Evolutionary conservation across 1,284 basidiomycete genomes (phyloP).

Genomic region (Neotropicomus parvogracilis): DNA sequence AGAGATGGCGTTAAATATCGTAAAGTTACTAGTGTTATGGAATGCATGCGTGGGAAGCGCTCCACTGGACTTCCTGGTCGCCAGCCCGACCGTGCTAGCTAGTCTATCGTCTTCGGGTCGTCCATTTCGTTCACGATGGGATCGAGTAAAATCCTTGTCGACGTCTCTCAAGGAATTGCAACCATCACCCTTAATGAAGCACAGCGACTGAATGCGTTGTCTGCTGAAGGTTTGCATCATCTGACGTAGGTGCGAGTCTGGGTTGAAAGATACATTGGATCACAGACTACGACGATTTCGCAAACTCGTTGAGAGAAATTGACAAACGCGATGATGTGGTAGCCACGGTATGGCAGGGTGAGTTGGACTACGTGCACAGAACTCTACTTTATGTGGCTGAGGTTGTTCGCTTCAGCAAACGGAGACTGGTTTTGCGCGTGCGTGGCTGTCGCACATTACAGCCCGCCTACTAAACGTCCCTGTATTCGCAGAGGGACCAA

Average conservation of each 20-base stretch:
- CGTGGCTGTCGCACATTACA: slow-evolving; percentile 23
- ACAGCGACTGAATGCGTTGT: slow-evolving; percentile 57
- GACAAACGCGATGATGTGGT: slow-evolving; percentile 60
- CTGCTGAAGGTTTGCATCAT: slow-evolving; percentile 44
- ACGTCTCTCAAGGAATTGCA: slow-evolving; percentile 57
- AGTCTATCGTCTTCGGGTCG: too few species aligned
- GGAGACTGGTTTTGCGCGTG: slow-evolving; percentile 74
- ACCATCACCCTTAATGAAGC: slow-evolving; percentile 67
- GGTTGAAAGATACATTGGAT: not conserved
- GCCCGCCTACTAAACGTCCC: not conserved
- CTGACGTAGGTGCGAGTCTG: not conserved
- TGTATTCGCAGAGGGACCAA: slow-evolving; percentile 46
- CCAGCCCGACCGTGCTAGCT: too few species aligned
- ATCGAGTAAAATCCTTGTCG: slow-evolving; percentile 42
- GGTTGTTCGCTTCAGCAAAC: slow-evolving; percentile 40
- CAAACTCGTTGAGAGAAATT: slow-evolving; percentile 53
- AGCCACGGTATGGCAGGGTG: slow-evolving; percentile 66
- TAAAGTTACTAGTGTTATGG: too few species aligned
- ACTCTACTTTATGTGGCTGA: not conserved
- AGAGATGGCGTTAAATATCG: too few species aligned
- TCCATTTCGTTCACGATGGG: slow-evolving; percentile 22
- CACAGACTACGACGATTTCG: slow-evolving; percentile 61
- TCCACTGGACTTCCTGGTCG: too few species aligned
- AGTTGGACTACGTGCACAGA: slow-evolving; percentile 8
- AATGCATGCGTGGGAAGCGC: too few species aligned